Base-by-base conservation (phyloP, 495 filamentous ascomycete genomes). In the Tuber borchii region DNA sequence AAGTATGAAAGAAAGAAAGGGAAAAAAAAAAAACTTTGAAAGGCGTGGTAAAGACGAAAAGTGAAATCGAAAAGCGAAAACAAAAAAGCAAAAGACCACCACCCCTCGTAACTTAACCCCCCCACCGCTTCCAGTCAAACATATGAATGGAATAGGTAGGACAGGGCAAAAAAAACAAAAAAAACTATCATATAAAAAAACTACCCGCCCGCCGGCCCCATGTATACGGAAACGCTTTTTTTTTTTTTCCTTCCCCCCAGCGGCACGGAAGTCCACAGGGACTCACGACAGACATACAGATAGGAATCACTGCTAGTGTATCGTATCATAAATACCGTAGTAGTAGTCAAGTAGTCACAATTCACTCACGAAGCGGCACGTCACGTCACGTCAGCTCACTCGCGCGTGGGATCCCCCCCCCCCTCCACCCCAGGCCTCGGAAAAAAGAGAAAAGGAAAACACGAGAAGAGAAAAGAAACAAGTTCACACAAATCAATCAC, bases 381-480 rank as follows among this genome's bases (percentile, higher is more conserved):
- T 65, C 56, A 65, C 56, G 56, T 65, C 56, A 65, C 56, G 56
- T 65, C 56, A 65, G 26, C 56, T 65, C 56, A 65, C 56, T 65
- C 56, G 56, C n/a, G 8, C 56, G 5, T n/a, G n/a, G 56, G 56
- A 65, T 56, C 48, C 22, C 56, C 20, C n/a, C 68, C 56, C 44
- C 20, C 6, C 68, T 70, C 69, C 34, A 22, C 1, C 34, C 39
- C 26, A 42, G 26, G 56, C 70, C 31, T 44, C 45, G 70, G 72
- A 48, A 73, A 31, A 56, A 42, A 42, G n/a, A 65, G 26, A 42
- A 73, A 56, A 48, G 48, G 43, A 46, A 72, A 45, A 71, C 37
- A 76, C 39, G 73, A 76, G 37, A 76, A 76, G 43, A 73, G 31
- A 40, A 73, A 48, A 73, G n/a, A 73, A 42, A 19, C 34, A 26